Conservation (phyloP, 1,139 yeast species). For the Lodderomyces elongisporus region DNA sequence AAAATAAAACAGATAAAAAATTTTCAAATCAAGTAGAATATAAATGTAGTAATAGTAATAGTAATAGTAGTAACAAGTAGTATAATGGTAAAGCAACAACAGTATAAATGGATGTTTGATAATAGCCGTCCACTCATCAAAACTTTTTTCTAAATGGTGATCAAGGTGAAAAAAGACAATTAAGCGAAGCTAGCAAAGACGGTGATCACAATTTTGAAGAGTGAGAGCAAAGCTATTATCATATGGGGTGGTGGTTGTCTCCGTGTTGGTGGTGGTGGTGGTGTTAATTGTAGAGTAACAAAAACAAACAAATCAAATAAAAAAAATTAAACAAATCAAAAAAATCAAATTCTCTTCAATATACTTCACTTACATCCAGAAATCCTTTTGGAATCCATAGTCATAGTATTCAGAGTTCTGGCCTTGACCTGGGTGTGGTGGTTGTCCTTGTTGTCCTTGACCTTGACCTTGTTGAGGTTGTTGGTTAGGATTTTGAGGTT, state of each 20-base stretch:
- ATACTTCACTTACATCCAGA: constrained; percentile 5
- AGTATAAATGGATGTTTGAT: no score
- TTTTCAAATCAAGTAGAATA: neutral
- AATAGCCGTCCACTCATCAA: no score
- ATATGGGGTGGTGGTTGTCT: no score
- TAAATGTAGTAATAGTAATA: constrained; percentile 1
- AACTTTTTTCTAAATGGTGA: no score
- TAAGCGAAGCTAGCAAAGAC: constrained; percentile 2
- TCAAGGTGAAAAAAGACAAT: constrained; percentile 1
- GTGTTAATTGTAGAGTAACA: no score
- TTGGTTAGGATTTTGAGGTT: constrained; percentile 5
- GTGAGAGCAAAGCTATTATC: neutral
- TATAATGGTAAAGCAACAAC: no score
- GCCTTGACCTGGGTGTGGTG: constrained; percentile 1
- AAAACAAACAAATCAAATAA: no score
- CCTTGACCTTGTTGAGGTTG: constrained; percentile 2
- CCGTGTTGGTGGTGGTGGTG: neutral
- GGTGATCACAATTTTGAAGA: constrained; percentile 1
- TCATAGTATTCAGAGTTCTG: constrained; percentile 4
- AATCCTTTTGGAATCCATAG: constrained; percentile 2
- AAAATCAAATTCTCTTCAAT: neutral
- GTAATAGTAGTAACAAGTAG: constrained; percentile 1
- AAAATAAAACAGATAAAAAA: constrained; percentile 1
- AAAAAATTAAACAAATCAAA: no score
- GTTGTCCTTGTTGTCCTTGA: constrained; percentile 1